Evolutionary conservation across 352 stramenopile species (phyloP), one percentile per base, ranked within the genome.

Genomic region (Phytophthora europaea): DNA sequence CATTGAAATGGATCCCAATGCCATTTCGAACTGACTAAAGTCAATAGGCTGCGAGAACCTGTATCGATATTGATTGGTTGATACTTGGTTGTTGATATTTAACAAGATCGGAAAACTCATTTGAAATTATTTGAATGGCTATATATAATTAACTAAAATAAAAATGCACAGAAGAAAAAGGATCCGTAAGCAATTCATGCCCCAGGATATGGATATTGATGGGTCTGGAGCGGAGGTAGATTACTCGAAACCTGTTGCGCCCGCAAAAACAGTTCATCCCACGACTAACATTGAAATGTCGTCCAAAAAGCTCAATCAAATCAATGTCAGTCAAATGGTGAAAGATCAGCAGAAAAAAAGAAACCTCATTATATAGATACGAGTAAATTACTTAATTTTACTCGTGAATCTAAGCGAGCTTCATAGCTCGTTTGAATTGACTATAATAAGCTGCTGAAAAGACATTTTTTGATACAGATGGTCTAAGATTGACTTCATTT

Each of bases 181-280:
- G 23, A 51, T 51, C 23, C 2, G 43, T 23, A 6, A 15, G 15
- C 43, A 51, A 23, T 51, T 51, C 20, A 68, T 60, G 61, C 61
- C 50, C 33, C 61, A 68, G 22, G 51, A 34, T 48, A 68, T 68
- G n/a, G n/a, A n/a, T n/a, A n/a, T n/a, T n/a, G 60, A 67, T 60
- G 50, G 36, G 9, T 45, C 36, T 3, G 36, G 36, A n/a, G n/a
- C n/a, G 4, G 60, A 33, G 26, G 34, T 57, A 28, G 53, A 62
- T 51, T 15, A 51, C 31, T 51, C 43, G 43, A 51, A 51, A 51
- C 43, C 43, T 51, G 43, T 51, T 23, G 26, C 52, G 1, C 62
- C 43, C 20, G 33, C 38, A 15, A 69, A 38, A 59, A 31, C 28
- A 12, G 62, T 63, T 16, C 26, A 69, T 34, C 38, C 26, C 5